phyloP scores from a whole-genome alignment of 2,329 filamentous ascomycete genomes.

The Phaeoacremonium minimum region DNA sequence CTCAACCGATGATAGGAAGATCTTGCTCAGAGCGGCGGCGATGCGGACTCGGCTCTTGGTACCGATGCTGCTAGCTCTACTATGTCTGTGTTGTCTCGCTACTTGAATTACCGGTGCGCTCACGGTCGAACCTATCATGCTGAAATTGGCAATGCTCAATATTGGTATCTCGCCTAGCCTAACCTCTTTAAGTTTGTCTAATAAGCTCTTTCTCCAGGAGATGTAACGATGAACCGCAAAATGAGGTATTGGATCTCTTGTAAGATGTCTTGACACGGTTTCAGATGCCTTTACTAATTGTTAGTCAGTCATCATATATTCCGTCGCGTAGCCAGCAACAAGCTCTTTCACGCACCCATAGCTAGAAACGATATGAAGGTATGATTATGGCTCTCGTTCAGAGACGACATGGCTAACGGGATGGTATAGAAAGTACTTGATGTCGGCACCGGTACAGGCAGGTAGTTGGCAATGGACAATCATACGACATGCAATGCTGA shows the following conservation, averaged over 20 bases:
- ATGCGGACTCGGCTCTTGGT: not conserved
- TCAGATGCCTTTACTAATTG: not conserved
- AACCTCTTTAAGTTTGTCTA: too few relatives aligned
- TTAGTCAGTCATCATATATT: not conserved
- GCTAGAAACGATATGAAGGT: constrained; percentile 14
- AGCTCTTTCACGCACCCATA: constrained; percentile 31
- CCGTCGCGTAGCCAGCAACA: constrained; percentile 14
- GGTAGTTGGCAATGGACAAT: constrained; percentile 3
- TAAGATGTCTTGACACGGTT: not conserved
- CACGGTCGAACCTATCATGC: not conserved
- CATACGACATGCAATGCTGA: not conserved
- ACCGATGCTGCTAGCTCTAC: not conserved
- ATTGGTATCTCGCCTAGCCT: too few relatives aligned
- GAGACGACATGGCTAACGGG: not conserved
- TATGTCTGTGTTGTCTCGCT: not conserved
- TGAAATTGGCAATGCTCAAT: not conserved
- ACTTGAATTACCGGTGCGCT: not conserved
- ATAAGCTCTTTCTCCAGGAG: too few relatives aligned
- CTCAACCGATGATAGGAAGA: too few relatives aligned
- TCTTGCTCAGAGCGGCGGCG: too few relatives aligned
- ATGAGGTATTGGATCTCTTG: not conserved
- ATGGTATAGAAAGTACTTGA: constrained; percentile 33
- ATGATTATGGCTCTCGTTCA: not conserved
- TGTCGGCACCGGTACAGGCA: constrained; percentile 40
- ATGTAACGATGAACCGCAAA: not conserved